Conservation (phyloP, 306 rosid species). For the Coriaria nepalensis region DNA sequence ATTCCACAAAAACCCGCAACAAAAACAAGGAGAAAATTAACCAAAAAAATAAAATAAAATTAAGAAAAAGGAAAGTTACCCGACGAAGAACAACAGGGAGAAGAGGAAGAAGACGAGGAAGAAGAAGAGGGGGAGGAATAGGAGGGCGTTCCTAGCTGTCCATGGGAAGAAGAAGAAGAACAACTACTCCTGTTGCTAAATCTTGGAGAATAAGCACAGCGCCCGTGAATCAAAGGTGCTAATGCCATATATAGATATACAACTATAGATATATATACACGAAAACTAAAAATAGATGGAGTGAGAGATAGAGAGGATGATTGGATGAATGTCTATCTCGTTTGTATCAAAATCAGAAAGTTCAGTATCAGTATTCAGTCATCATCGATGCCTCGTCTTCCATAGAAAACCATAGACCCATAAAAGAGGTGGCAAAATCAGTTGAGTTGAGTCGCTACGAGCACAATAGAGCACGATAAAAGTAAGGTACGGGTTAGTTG, state of each 20-base stretch:
- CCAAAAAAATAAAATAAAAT: not conserved
- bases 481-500: too few species aligned
- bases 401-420: too few species aligned
- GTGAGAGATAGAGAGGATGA: not conserved
- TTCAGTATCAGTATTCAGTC: too few species aligned
- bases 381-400: too few species aligned
- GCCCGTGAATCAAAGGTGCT: conserved; percentile 30
- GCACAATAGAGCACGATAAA: too few species aligned
- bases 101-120: conserved; percentile 14
- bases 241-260: conserved; percentile 23
- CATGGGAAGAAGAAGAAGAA: conserved; percentile 13
- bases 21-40: not conserved
- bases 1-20: not conserved
- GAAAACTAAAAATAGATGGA: too few species aligned
- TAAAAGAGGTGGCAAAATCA: too few species aligned
- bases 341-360: too few species aligned
- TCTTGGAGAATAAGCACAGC: conserved; percentile 21
- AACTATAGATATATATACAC: not conserved
- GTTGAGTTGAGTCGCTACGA: too few species aligned
- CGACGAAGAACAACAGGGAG: conserved; percentile 18
- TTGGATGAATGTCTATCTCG: too few species aligned
- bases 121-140: conserved; percentile 15
- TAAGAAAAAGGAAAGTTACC: conserved; percentile 16
- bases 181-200: conserved; percentile 16
- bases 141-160: conserved; percentile 10